These are phyloP conservation scores for Ustilago vetiveriae DNA, from an alignment of 1,284 basidiomycete species.

Conservation along the genomic window DNA sequence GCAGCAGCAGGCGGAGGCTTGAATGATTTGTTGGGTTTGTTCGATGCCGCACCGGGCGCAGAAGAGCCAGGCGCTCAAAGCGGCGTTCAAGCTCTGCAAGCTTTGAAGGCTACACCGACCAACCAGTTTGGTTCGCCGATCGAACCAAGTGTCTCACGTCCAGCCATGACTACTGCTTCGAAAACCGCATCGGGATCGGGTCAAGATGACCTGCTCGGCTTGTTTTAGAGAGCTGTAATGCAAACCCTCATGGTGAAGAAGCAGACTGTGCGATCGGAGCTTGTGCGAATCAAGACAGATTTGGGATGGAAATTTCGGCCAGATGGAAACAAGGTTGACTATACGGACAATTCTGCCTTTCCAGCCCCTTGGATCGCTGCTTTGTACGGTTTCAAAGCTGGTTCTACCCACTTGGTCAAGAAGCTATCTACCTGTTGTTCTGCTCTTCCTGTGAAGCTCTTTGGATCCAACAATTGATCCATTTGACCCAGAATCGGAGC, in stretches of 20 bases:
- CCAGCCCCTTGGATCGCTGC: conserved; percentile 74
- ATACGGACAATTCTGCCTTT: conserved; percentile 70
- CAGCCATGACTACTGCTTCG: conserved; percentile 1
- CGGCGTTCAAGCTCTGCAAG: conserved; percentile 50
- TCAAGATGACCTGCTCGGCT: conserved; percentile 43
- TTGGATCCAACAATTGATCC: conserved; percentile 66
- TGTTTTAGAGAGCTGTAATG: conserved; percentile 26
- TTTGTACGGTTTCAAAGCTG: conserved; percentile 78
- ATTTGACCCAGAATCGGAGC: conserved; percentile 71
- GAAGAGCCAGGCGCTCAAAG: conserved; percentile 51
- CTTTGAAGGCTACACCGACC: conserved; percentile 18
- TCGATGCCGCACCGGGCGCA: conserved; percentile 55
- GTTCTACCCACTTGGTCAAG: conserved; percentile 84
- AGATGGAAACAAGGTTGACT: too few species aligned
- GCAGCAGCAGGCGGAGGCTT: conserved; percentile 22
- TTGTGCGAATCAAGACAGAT: too few species aligned
- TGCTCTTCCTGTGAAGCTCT: conserved; percentile 56
- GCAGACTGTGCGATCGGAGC: background rate
- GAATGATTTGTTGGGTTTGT: conserved; percentile 60
- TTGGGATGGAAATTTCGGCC: too few species aligned
- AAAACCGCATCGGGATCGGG: conserved; percentile 14
- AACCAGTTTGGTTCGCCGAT: conserved; percentile 17
- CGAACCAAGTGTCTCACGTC: too few species aligned
- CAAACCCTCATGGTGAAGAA: too few species aligned
- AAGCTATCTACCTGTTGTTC: conserved; percentile 71